These are phyloP conservation scores for Microsporum audouinii DNA, from an alignment of 2,329 filamentous ascomycete genomes.

Conservation along the genomic window DNA sequence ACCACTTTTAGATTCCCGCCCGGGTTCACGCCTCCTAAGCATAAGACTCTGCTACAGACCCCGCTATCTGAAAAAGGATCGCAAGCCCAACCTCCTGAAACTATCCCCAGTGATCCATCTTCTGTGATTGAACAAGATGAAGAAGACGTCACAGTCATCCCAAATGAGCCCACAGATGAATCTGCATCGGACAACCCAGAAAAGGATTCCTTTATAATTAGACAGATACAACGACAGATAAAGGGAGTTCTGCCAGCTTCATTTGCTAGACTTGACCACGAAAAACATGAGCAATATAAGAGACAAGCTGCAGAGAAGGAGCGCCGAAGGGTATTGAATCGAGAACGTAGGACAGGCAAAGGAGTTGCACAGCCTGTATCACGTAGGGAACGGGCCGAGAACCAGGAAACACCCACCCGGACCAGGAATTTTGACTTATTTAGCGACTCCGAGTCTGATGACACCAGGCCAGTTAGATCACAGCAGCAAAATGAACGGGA, in stretches of 20 bases:
- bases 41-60: conserved; percentile 20
- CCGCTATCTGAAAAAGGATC: conserved; percentile 18
- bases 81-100: conserved; percentile 12
- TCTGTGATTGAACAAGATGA: conserved; percentile 7
- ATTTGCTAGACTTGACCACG: conserved; percentile 34
- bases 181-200: conserved; percentile 7
- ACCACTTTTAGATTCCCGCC: conserved; percentile 29
- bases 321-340: conserved; percentile 19
- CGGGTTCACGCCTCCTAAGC: conserved; percentile 22
- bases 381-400: conserved; percentile 15
- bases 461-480: background rate
- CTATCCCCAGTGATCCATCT: conserved; percentile 2
- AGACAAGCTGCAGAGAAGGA: conserved; percentile 9
- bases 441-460: conserved; percentile 22
- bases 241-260: conserved; percentile 41
- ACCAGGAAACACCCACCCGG: background rate
- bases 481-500: background rate
- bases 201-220: conserved; percentile 21
- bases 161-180: background rate
- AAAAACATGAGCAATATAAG: conserved; percentile 20
- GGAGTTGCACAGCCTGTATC: conserved; percentile 16
- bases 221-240: conserved; percentile 30
- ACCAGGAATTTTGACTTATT: conserved; percentile 8
- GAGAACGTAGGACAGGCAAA: conserved; percentile 12
- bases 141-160: background rate